phyloP scores from a whole-genome alignment of 371 early-diverging fungal genomes.

The Mortierella sp. region DNA sequence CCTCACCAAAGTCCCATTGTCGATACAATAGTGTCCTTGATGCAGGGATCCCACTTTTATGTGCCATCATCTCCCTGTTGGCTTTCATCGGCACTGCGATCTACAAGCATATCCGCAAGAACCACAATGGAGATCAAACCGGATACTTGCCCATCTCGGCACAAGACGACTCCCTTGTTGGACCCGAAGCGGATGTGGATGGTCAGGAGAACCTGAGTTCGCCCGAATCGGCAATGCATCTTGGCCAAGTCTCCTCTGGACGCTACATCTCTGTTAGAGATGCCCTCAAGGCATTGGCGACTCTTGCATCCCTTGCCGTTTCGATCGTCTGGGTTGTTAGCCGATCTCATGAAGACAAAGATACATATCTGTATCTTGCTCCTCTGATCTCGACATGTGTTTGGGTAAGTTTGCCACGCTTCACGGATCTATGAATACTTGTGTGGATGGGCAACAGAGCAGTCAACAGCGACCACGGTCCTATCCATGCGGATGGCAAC shows the following conservation, averaged over 20 bases:
- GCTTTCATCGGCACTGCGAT: slow-evolving; percentile 21
- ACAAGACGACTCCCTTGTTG: slow-evolving; percentile 26
- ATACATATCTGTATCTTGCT: slow-evolving; percentile 38
- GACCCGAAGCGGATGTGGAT: slow-evolving; percentile 29
- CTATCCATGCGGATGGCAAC: no score
- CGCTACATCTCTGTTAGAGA: slow-evolving; percentile 45
- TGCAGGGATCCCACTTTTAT: slow-evolving; percentile 38
- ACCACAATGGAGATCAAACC: slow-evolving; percentile 35
- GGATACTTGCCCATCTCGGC: slow-evolving; percentile 38
- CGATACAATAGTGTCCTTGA: slow-evolving; percentile 34
- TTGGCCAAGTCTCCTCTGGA: slow-evolving; percentile 49
- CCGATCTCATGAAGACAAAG: slow-evolving; percentile 32
- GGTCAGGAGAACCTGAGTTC: slow-evolving; percentile 29
- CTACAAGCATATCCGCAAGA: slow-evolving; percentile 26
- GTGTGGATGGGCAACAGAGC: no score
- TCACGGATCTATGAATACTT: not conserved
- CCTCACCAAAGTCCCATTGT: no score
- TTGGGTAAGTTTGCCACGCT: slow-evolving; percentile 27
- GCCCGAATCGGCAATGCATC: slow-evolving; percentile 13
- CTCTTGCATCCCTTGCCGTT: slow-evolving; percentile 30
- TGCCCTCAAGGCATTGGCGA: slow-evolving; percentile 30
- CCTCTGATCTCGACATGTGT: slow-evolving; percentile 36
- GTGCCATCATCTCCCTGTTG: slow-evolving; percentile 21
- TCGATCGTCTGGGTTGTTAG: slow-evolving; percentile 34
- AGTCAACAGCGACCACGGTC: no score